phyloP scores from a whole-genome alignment of 2,329 filamentous ascomycete species.

The Colletotrichum abscissum region DNA sequence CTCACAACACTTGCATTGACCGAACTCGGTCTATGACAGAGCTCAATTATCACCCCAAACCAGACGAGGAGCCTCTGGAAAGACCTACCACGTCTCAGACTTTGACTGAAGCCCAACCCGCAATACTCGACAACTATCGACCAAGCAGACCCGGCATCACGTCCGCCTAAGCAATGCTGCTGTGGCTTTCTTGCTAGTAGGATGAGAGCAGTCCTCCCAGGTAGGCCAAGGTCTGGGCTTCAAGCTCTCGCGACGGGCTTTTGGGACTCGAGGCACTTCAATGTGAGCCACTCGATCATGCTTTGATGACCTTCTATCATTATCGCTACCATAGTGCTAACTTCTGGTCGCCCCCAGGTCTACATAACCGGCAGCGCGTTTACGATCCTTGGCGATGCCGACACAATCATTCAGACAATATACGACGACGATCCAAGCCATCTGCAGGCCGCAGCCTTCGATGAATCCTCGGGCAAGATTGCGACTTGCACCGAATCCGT shows the following conservation, averaged over 20 bases:
- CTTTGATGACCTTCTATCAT: slow-evolving; percentile 24
- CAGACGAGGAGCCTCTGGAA: neutral
- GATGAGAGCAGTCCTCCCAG: slow-evolving; percentile 85
- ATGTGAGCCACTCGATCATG: slow-evolving; percentile 62
- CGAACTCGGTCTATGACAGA: neutral
- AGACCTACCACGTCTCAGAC: neutral
- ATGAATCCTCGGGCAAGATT: slow-evolving; percentile 87
- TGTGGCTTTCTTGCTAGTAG: slow-evolving; percentile 49
- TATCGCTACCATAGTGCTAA: slow-evolving; percentile 18
- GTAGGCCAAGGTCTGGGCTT: slow-evolving; percentile 80
- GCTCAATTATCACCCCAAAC: neutral
- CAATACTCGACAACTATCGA: neutral
- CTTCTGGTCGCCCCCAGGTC: slow-evolving; percentile 60
- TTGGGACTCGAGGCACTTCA: slow-evolving; percentile 79
- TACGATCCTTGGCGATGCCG: slow-evolving; percentile 80
- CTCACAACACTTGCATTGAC: neutral
- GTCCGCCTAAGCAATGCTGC: slow-evolving; percentile 24
- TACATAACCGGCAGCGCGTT: slow-evolving; percentile 93
- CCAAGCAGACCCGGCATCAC: neutral
- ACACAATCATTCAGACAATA: slow-evolving; percentile 86
- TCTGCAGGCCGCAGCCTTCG: slow-evolving; percentile 82
- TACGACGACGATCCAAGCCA: slow-evolving; percentile 80
- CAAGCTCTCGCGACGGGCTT: slow-evolving; percentile 80
- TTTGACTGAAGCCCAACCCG: neutral
- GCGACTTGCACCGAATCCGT: slow-evolving; percentile 75